Conservation (phyloP, 2,329 filamentous ascomycete species). For the Chrysosporium keratinophilum region DNA sequence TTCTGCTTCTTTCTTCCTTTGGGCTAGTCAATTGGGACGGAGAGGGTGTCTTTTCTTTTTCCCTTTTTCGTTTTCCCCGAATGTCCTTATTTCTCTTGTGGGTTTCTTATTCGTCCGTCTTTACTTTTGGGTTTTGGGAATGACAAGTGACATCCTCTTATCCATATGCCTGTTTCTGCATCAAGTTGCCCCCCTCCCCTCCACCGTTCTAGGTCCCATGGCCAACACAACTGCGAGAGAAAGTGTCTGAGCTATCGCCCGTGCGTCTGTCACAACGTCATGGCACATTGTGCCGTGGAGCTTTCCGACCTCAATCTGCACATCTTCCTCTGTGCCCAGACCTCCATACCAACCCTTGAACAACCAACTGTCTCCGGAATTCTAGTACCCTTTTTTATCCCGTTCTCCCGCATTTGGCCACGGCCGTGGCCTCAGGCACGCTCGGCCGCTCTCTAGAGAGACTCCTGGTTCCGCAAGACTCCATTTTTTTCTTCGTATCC, state of each 20-base stretch:
- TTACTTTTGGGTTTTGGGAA: background rate
- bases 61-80: background rate
- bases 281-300: background rate
- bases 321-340: background rate
- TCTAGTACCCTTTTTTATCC: background rate
- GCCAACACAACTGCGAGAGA: background rate
- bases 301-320: background rate
- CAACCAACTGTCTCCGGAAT: background rate
- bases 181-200: background rate
- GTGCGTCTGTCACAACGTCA: background rate
- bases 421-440: background rate
- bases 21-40: background rate
- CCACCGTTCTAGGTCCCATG: slow-evolving; percentile 1
- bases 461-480: background rate
- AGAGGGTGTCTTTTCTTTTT: slow-evolving; percentile 1
- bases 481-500: slow-evolving; percentile 1
- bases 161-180: background rate
- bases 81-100: background rate
- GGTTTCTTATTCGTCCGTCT: background rate
- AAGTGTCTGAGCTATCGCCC: background rate
- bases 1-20: slow-evolving; percentile 2
- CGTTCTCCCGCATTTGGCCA: background rate
- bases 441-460: background rate
- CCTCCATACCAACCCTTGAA: background rate
- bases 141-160: background rate